A percentile compares a stretch with the other conserved stretches of the same genome.
Evolutionary conservation across 1,284 basidiomycete genomes (phyloP).

Genomic region (Ceratobasidium theobromae): DNA sequence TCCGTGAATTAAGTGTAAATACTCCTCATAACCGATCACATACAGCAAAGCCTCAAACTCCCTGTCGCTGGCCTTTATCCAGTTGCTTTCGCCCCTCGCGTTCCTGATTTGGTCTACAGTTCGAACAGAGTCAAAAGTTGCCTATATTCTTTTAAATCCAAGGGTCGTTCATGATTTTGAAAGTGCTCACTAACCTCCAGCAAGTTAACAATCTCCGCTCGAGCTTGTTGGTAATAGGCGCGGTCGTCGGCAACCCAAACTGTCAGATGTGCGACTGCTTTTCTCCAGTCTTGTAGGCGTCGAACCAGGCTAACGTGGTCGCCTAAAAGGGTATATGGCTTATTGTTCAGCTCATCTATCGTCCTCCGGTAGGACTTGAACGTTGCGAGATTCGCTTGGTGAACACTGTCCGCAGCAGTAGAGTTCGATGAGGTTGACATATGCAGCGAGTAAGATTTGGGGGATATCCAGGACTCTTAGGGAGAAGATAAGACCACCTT

Average conservation of each 20-base stretch:
- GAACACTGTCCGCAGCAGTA: background rate
- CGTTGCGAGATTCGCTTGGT: constrained; percentile 21
- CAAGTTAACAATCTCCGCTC: constrained; percentile 21
- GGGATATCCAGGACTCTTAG: background rate
- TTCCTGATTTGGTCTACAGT: constrained; percentile 9
- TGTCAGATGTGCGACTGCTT: constrained; percentile 14
- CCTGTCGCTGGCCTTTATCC: background rate
- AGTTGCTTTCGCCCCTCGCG: background rate
- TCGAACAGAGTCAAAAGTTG: constrained; percentile 13
- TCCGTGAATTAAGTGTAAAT: background rate
- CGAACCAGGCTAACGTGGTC: constrained; percentile 16
- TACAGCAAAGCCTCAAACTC: constrained; percentile 21
- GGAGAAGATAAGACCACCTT: background rate
- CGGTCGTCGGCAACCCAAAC: constrained; percentile 20
- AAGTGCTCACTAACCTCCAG: constrained; percentile 1
- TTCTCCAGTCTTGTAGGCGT: constrained; percentile 29
- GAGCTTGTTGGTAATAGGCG: constrained; percentile 25
- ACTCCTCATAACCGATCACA: background rate
- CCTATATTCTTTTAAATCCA: background rate
- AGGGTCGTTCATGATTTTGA: background rate
- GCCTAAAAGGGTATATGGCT: background rate
- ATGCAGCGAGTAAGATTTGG: background rate
- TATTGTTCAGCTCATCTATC: constrained; percentile 10
- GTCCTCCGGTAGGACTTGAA: constrained; percentile 13
- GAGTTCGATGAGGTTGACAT: background rate